These are phyloP conservation scores for Panaeolus papilionaceus DNA, from an alignment of 768 basidiomycete genomes.

Conservation along the genomic window DNA sequence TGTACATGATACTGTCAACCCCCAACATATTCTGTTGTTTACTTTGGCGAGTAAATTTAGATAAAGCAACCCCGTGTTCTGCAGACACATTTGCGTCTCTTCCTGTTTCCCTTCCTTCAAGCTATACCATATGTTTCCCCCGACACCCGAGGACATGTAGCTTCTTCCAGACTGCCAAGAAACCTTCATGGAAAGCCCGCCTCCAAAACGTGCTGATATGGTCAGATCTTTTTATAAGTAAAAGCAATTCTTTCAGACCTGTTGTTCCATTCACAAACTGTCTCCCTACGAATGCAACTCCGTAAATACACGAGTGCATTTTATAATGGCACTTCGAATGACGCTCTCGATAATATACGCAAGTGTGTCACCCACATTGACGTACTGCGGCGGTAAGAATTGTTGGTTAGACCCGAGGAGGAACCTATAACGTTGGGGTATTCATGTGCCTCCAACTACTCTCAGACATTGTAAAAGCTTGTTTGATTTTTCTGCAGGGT, in stretches of 20 bases:
- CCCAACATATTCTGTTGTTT: constrained; percentile 9
- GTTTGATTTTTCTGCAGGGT: neutral
- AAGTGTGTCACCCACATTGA: neutral
- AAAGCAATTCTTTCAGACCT: neutral
- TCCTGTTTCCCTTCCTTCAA: neutral
- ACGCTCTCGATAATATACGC: neutral
- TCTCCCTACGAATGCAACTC: neutral
- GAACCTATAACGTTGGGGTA: neutral
- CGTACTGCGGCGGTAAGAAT: neutral
- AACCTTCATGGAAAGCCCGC: neutral
- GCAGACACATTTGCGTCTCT: neutral
- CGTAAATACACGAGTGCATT: neutral
- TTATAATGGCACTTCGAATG: constrained; percentile 9
- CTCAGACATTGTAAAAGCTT: constrained; percentile 2
- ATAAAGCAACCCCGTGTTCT: constrained; percentile 6
- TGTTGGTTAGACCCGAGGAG: constrained; percentile 2
- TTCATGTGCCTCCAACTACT: neutral
- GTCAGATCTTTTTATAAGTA: neutral
- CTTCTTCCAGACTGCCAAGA: neutral
- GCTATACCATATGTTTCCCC: neutral
- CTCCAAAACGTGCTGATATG: neutral
- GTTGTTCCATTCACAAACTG: neutral
- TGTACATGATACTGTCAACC: constrained; percentile 1
- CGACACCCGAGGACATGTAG: constrained; percentile 10
- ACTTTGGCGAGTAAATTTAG: neutral